Conservation (phyloP, 306 rosid genomes). For the Glycine latifolia region DNA sequence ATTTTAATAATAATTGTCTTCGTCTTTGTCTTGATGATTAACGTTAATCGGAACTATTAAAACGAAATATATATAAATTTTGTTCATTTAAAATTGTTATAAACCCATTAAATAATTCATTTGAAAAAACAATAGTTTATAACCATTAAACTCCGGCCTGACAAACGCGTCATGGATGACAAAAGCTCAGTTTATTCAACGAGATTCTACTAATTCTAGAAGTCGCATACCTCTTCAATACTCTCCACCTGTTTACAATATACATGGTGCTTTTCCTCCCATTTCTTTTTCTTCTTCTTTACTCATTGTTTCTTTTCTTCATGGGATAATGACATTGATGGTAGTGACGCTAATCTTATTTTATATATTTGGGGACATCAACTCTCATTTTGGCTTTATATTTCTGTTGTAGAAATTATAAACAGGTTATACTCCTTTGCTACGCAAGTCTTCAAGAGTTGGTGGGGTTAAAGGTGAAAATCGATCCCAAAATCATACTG, state of each 20-base stretch:
- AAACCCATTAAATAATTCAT: neutral
- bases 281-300: too few relatives aligned
- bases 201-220: neutral
- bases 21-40: neutral
- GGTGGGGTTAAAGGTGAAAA: too few relatives aligned
- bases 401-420: too few relatives aligned
- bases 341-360: neutral
- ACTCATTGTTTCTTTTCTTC: too few relatives aligned
- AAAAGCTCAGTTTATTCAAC: neutral
- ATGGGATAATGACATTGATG: too few relatives aligned
- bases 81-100: neutral
- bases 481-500: too few relatives aligned
- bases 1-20: neutral
- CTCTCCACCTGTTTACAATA: neutral
- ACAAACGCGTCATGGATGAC: constrained; percentile 41
- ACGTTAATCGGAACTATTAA: neutral
- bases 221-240: constrained; percentile 1
- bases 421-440: too few relatives aligned
- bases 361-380: too few relatives aligned
- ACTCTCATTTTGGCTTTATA: too few relatives aligned
- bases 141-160: neutral
- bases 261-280: too few relatives aligned
- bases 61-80: neutral
- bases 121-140: neutral
- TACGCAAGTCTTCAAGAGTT: too few relatives aligned